Base-by-base conservation (phyloP, 164 flowering plant species). In the Houttuynia cordata region DNA sequence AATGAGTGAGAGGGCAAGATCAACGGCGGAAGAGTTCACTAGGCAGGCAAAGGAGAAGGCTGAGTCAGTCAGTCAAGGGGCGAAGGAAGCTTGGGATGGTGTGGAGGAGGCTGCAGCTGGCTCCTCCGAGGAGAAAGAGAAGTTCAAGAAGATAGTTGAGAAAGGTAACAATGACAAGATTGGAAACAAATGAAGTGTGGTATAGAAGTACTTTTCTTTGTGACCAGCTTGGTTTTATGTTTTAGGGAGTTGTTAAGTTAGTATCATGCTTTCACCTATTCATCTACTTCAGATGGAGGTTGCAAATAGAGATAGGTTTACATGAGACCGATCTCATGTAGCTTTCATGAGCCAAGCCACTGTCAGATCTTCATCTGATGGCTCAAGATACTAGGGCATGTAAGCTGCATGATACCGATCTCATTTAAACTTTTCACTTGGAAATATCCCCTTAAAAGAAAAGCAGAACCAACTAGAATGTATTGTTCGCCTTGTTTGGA, bases 11-110 rank as follows among this genome's bases (percentile, higher is more conserved):
- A 69, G 42, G 57, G 72, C 62, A 13, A 69, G 68, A 15, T 64
- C 72, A 39, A 69, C 72, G 3, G 68, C 68, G 19, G 68, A 69
- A 34, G 72, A 69, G 60, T 69, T 69, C 55, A 52, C 18, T 0
- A 69, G 68, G 53, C 54, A 64, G 15, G 68, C 68, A 23, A 40
- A 64, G 64, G 68, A 60, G 54, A 69, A 69, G 59, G 68, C 67
- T 0, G 64, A 61, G 25, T 24, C 58, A 13, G 23, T 37, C 34
- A 64, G 24, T 20, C 37, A 64, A 9, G 51, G 41, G 18, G 61
- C 53, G 14, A 51, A 64, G 22, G 59, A 68, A 30, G 40, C 66
- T 10, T 34, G 56, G 56, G 56, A 57, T 20, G 62, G n/a, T 10
- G 30, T 21, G 22, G 57, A 57, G 21, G 67, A 64, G 10, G 51